phyloP scores from a whole-genome alignment of 208 protist genomes.

The Trypanosoma mega region DNA sequence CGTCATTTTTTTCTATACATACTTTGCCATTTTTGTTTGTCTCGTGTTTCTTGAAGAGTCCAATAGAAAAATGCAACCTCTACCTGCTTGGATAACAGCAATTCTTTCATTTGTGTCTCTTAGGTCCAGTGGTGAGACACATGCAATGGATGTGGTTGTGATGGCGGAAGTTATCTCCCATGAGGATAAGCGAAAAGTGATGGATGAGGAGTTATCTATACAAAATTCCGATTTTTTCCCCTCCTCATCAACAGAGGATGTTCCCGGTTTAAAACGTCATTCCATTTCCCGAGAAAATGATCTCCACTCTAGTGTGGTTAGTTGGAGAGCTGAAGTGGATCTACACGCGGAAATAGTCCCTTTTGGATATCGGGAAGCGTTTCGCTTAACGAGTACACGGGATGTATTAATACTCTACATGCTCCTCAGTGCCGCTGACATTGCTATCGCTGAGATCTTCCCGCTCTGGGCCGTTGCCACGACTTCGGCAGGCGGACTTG shows the following conservation, averaged over 20 bases:
- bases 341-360: neutral
- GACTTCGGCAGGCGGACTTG: constrained; percentile 30
- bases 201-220: neutral
- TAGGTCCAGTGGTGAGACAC: too few species aligned
- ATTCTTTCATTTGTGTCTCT: constrained; percentile 35
- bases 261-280: too few species aligned
- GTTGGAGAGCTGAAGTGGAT: too few species aligned
- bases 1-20: constrained; percentile 52
- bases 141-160: constrained; percentile 20
- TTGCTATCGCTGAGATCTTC: constrained; percentile 54
- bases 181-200: neutral
- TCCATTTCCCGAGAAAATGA: too few species aligned
- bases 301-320: too few species aligned
- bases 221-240: too few species aligned
- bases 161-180: constrained; percentile 17
- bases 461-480: constrained; percentile 46
- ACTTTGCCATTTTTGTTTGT: constrained; percentile 51
- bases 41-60: constrained; percentile 61
- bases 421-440: constrained; percentile 60
- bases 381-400: constrained; percentile 39
- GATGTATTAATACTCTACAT: constrained; percentile 63
- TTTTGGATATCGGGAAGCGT: constrained; percentile 63
- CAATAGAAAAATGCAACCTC: constrained; percentile 47
- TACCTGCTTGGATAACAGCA: constrained; percentile 31
- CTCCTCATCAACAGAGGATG: too few species aligned